Conservation (phyloP, 345 rosid species). For the Reutealis trisperma region DNA sequence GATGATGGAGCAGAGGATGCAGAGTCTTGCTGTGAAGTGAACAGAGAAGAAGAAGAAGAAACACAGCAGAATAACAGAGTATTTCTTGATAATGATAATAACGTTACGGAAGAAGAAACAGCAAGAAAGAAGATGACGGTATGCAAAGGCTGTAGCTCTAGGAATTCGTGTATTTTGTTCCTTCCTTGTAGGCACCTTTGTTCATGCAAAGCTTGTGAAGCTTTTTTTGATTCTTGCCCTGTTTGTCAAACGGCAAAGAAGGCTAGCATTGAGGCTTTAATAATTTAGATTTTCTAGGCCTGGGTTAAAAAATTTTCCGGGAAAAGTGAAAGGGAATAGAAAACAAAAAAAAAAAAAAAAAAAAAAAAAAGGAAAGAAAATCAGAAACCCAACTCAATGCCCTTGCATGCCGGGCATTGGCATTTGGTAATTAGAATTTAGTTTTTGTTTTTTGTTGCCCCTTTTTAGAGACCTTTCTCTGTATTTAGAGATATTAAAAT, state of each 20-base stretch:
- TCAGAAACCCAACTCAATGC: constrained; percentile 17
- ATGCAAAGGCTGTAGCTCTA: constrained; percentile 58
- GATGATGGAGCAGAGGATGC: constrained; percentile 49
- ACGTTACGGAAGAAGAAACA: not conserved
- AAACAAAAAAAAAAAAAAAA: not conserved
- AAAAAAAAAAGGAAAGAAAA: not conserved
- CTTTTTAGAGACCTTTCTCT: constrained; percentile 15
- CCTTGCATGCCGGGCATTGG: not conserved
- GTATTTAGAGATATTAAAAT: constrained; percentile 9
- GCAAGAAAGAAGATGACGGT: constrained; percentile 14
- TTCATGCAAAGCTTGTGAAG: constrained; percentile 64
- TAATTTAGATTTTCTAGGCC: constrained; percentile 39
- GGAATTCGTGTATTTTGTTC: constrained; percentile 64
- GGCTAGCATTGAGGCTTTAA: constrained; percentile 66
- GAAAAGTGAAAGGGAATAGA: constrained; percentile 23
- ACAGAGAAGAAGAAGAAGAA: constrained; percentile 14
- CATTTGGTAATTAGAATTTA: not conserved
- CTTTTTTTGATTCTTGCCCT: constrained; percentile 62
- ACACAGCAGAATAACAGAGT: constrained; percentile 19
- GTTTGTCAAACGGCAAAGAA: constrained; percentile 69
- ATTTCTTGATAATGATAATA: not conserved
- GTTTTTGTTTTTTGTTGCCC: not conserved
- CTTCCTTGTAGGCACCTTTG: constrained; percentile 95
- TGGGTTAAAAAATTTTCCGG: constrained; percentile 22
- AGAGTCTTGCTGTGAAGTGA: constrained; percentile 50